Conservation (phyloP, 2,329 filamentous ascomycete genomes). For the Pseudogymnoascus sp. region DNA sequence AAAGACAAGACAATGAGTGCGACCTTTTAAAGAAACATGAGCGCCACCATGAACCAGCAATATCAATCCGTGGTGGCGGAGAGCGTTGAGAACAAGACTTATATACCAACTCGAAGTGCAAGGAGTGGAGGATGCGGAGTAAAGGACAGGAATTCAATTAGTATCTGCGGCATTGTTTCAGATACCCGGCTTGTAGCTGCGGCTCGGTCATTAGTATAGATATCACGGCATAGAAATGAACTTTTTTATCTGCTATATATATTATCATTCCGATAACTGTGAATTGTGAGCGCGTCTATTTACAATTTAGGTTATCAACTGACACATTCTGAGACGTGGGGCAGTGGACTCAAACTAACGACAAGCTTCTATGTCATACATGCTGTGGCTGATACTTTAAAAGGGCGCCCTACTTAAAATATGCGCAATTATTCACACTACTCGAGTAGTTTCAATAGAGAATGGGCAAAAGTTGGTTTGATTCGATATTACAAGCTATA, state of each 20-base stretch:
- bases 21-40: background rate
- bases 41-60: background rate
- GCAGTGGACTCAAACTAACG: constrained; percentile 1
- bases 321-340: constrained; percentile 5
- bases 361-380: background rate
- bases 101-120: background rate
- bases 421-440: background rate
- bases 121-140: background rate
- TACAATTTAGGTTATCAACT: background rate
- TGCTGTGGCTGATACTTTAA: background rate
- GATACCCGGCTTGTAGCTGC: background rate
- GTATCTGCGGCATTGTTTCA: background rate
- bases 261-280: background rate
- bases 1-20: background rate
- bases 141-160: constrained; percentile 2
- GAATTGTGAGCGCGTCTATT: background rate
- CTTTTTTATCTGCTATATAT: background rate
- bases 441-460: background rate
- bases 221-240: constrained; percentile 6
- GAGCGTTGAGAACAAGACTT: background rate
- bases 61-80: background rate
- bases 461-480: constrained; percentile 1
- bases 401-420: background rate
- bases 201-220: constrained; percentile 3
- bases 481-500: background rate